phyloP scores from a whole-genome alignment of 352 stramenopile species.

The Phytophthora megakarya region DNA sequence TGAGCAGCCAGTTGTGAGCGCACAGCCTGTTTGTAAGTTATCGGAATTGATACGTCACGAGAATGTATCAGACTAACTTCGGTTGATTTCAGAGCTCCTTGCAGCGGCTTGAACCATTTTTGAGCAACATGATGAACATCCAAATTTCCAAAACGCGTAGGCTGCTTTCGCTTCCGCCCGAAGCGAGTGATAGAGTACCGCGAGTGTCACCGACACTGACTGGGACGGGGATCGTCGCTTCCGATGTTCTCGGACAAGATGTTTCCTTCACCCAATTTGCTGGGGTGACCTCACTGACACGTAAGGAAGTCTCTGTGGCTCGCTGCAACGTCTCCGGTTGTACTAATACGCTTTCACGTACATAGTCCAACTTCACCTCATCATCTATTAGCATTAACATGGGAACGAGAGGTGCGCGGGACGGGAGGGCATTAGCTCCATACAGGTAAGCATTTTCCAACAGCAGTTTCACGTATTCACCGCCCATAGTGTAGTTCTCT shows the following conservation, averaged over 20 bases:
- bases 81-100: too few relatives aligned
- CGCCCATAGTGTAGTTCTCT: background rate
- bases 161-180: too few relatives aligned
- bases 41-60: background rate
- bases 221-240: too few relatives aligned
- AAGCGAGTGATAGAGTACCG: too few relatives aligned
- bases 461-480: background rate
- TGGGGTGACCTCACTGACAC: background rate
- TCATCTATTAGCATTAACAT: background rate
- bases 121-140: too few relatives aligned
- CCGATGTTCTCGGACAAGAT: too few relatives aligned
- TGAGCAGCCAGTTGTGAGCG: background rate
- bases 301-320: too few relatives aligned
- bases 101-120: too few relatives aligned
- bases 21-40: background rate
- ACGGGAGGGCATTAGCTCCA: background rate
- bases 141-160: too few relatives aligned
- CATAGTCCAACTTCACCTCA: background rate
- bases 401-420: background rate
- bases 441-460: background rate
- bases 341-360: background rate
- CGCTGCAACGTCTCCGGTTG: background rate
- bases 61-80: background rate
- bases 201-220: too few relatives aligned
- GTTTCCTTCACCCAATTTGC: too few relatives aligned